A percentile compares a stretch with the other conserved stretches of the same genome.
These are phyloP conservation scores for Aspergillus nidulans DNA, from an alignment of 495 filamentous ascomycete genomes.

Conservation along the genomic window DNA sequence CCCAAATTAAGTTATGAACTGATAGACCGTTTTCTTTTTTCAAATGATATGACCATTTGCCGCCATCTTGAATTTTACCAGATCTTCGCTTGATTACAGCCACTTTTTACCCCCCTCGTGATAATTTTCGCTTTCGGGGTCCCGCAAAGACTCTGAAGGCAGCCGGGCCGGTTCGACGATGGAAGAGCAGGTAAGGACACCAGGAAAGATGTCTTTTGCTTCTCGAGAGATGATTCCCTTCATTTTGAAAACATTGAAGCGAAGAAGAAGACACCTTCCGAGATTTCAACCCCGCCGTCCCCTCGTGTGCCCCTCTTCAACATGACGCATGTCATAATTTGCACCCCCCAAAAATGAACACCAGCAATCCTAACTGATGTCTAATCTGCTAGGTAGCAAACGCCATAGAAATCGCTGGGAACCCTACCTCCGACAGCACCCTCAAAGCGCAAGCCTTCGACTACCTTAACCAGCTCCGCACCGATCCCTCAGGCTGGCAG, in stretches of 20 bases:
- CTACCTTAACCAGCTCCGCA: conserved; percentile 75
- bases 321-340: background rate
- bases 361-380: conserved; percentile 7
- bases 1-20: conserved; percentile 14
- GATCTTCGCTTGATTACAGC: conserved; percentile 12
- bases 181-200: conserved; percentile 45
- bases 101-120: conserved; percentile 14
- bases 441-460: conserved; percentile 84
- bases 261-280: conserved; percentile 1
- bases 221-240: conserved; percentile 10
- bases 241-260: background rate
- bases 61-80: conserved; percentile 4
- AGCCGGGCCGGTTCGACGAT: conserved; percentile 44
- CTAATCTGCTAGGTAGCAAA: conserved; percentile 65
- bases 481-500: conserved; percentile 78
- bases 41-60: conserved; percentile 19
- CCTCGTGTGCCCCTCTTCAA: conserved; percentile 22
- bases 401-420: conserved; percentile 86
- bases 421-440: conserved; percentile 65
- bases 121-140: conserved; percentile 23
- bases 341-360: background rate
- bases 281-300: conserved; percentile 5
- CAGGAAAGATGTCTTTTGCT: background rate
- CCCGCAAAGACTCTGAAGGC: conserved; percentile 28
- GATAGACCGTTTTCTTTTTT: conserved; percentile 9